Base-by-base conservation (phyloP, 208 protist genomes). In the Acanthamoeba quina region DNA sequence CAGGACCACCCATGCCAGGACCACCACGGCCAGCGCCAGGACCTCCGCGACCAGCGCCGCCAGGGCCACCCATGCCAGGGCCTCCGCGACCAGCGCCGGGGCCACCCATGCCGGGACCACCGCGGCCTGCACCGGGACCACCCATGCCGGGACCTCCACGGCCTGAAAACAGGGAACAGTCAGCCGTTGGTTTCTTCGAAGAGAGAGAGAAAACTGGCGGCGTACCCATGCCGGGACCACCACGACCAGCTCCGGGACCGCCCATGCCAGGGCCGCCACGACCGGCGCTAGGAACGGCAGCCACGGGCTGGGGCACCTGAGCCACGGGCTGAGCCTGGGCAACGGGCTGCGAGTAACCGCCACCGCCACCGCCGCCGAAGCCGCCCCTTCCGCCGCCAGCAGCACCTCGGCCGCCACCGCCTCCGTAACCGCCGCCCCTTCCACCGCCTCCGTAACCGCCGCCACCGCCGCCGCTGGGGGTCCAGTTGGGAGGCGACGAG, bases 81-180 rank as follows among this genome's bases (percentile, higher is more conserved):
- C 94, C 94, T 5, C 90, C 94, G 31, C 94, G 76, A n/a, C 41
- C 94, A 85, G 44, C 56, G n/a, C 86, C 83, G 5, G 31, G 49
- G 83, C 80, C 68, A 47, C 44, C 91, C 26, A n/a, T 62, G 60
- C 76, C 78, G 83, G 76, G 76, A 64, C 91, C 91, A 10, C 91
- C 91, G 26, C 91, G 41, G 44, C 91, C 49, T 49, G 89, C 89
- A 95, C 64, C 93, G 15, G 56, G 44, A 31, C 44, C 86, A 56
- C 93, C 85, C 41, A 44, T 44, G 5, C 4, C 41, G 64, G 49
- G 26, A 13, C 21, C 93, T 19, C 44, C 44, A 15, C n/a, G 41
- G 41, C 26, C 85, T 26, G 34, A n/a, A 37, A 72, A 15, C 31
- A 24, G 56, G 2, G 31, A 49, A 26, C 24, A 19, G 3, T 13